phyloP scores from a whole-genome alignment of 768 basidiomycete species.

The Boletus rufocinnamomeus region DNA sequence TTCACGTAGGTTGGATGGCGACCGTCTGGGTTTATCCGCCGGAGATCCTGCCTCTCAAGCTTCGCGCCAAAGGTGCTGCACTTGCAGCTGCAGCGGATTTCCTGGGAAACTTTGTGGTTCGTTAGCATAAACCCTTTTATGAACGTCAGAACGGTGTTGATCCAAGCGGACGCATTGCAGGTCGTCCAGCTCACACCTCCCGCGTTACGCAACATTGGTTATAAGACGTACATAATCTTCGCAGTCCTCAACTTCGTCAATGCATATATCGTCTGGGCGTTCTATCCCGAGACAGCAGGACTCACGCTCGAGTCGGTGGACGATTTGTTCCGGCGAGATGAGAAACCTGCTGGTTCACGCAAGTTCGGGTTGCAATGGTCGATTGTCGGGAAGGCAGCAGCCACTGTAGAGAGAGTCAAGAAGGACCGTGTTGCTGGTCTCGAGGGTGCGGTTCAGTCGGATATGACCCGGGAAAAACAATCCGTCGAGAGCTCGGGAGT shows the following conservation, averaged over 20 bases:
- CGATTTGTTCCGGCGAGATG: background rate
- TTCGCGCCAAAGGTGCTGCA: background rate
- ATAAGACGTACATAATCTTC: background rate
- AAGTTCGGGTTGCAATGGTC: conserved; percentile 4
- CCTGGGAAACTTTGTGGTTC: conserved; percentile 1
- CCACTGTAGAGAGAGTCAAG: background rate
- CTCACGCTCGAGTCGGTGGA: background rate
- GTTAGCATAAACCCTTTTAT: background rate
- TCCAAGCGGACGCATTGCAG: background rate
- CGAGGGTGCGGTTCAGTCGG: background rate
- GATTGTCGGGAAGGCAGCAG: background rate
- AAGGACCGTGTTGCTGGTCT: background rate
- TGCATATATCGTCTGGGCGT: background rate
- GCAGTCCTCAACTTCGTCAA: background rate
- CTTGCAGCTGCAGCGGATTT: background rate
- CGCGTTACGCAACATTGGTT: background rate
- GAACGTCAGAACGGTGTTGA: background rate
- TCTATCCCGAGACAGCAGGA: background rate
- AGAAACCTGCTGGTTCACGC: background rate
- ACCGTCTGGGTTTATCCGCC: background rate
- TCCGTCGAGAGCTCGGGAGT: background rate
- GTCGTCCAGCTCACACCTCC: background rate
- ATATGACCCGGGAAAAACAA: background rate
- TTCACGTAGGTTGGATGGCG: background rate
- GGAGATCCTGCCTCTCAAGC: background rate